Evolutionary conservation across 257 asterid genomes (phyloP).

Genomic region (Haberlea rhodopensis): DNA sequence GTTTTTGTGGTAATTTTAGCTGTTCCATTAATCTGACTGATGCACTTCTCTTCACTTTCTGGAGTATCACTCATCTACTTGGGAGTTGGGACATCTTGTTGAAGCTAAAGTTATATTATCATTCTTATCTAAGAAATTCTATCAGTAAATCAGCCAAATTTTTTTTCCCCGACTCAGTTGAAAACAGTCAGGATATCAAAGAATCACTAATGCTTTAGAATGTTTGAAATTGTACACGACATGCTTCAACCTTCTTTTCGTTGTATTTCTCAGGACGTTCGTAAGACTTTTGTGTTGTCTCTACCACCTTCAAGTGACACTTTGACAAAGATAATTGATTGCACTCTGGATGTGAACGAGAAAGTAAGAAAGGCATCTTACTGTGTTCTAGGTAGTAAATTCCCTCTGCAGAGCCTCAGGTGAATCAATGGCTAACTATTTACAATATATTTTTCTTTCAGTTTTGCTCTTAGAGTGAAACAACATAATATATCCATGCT

Average conservation of each 20-base stretch:
- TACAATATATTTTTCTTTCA: background rate
- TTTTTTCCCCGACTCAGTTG: no score
- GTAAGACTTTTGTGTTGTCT: constrained; percentile 73
- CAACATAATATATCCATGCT: background rate
- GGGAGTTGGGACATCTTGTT: constrained; percentile 1
- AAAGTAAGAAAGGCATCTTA: constrained; percentile 86
- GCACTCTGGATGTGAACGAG: constrained; percentile 85
- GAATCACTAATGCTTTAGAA: constrained; percentile 1
- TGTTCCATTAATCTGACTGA: no score
- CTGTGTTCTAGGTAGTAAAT: constrained; percentile 69
- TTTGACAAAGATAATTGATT: constrained; percentile 58
- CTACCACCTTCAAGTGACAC: constrained; percentile 81
- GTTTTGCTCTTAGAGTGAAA: background rate
- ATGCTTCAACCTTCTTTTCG: constrained; percentile 10
- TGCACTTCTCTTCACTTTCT: constrained; percentile 7
- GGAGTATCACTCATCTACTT: constrained; percentile 9
- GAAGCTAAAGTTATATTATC: background rate
- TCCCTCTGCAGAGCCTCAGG: constrained; percentile 94
- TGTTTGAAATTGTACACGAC: background rate
- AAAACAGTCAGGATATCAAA: background rate
- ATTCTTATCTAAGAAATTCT: background rate
- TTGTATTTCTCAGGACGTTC: constrained; percentile 68
- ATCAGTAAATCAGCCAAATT: background rate
- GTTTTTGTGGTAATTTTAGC: background rate
- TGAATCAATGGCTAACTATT: constrained; percentile 28